These are phyloP conservation scores for Syncephalis fuscata DNA, from an alignment of 371 early-diverging fungal genomes.

Conservation along the genomic window DNA sequence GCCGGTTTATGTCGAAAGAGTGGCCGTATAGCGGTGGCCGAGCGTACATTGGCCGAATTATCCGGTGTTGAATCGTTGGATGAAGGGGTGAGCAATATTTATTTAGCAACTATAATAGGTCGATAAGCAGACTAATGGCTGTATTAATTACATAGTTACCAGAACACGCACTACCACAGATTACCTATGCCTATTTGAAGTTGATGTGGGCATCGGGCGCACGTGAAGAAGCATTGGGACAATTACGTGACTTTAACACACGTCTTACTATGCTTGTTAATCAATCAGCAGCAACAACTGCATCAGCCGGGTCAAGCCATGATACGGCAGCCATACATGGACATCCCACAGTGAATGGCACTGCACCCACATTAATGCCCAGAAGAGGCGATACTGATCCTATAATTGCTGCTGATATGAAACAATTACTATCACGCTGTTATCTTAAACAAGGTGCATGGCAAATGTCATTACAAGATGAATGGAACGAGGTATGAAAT, in stretches of 20 bases:
- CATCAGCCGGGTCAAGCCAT: too few relatives aligned
- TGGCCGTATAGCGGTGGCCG: conserved; percentile 64
- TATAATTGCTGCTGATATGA: conserved; percentile 15
- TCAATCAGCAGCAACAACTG: conserved; percentile 6
- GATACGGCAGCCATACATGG: too few relatives aligned
- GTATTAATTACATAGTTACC: not conserved
- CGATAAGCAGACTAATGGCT: not conserved
- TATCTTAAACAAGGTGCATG: conserved; percentile 88
- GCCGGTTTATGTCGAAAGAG: conserved; percentile 87
- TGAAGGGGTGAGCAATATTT: conserved; percentile 9
- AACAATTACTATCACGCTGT: conserved; percentile 65
- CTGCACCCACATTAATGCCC: too few relatives aligned
- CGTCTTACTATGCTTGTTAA: conserved; percentile 4
- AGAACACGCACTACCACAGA: conserved; percentile 41
- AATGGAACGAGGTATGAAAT: conserved; percentile 37
- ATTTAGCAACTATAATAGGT: not conserved
- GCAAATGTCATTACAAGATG: conserved; percentile 68
- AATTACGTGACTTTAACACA: conserved; percentile 42
- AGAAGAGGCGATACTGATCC: too few relatives aligned
- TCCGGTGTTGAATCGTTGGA: conserved; percentile 25
- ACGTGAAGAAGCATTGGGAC: conserved; percentile 30
- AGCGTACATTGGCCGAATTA: conserved; percentile 55
- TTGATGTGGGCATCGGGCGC: conserved; percentile 79
- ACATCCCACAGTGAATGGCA: too few relatives aligned
- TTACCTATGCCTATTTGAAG: conserved; percentile 89